Conservation (phyloP, 164 flowering plant species). For the Stephania cephalantha region DNA sequence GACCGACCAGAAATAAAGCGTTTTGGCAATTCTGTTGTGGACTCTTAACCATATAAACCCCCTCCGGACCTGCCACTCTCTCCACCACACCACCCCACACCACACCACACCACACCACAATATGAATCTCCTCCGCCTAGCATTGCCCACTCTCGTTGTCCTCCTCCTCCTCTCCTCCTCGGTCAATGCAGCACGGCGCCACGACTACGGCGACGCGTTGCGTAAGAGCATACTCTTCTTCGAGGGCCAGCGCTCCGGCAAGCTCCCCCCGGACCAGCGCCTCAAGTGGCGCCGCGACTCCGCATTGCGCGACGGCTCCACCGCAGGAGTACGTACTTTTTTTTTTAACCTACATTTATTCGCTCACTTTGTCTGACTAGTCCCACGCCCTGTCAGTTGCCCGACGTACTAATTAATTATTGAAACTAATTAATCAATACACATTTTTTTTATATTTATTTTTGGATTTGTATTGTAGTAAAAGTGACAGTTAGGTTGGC, state of each 20-base stretch:
- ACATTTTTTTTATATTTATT: background rate
- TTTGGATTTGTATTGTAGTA: background rate
- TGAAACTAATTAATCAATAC: background rate
- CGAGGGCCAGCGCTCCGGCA: slow-evolving; percentile 94
- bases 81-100: slow-evolving; percentile 1
- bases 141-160: slow-evolving; percentile 22
- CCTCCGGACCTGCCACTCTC: background rate
- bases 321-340: slow-evolving; percentile 49
- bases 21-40: too few species aligned
- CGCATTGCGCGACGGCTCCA: slow-evolving; percentile 68
- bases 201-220: slow-evolving; percentile 75
- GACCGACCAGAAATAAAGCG: too few species aligned
- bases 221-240: slow-evolving; percentile 84
- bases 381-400: too few species aligned
- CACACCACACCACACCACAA: slow-evolving; percentile 20
- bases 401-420: too few species aligned
- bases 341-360: too few species aligned
- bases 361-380: too few species aligned
- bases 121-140: slow-evolving; percentile 28
- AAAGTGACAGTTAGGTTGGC: background rate
- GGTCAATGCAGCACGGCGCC: slow-evolving; percentile 15
- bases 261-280: slow-evolving; percentile 76
- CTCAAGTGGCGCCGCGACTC: slow-evolving; percentile 81
- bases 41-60: background rate
- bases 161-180: slow-evolving; percentile 5